Evolutionary conservation across 176 grass and related monocot species (phyloP).

Genomic region (Hordeum marinum): DNA sequence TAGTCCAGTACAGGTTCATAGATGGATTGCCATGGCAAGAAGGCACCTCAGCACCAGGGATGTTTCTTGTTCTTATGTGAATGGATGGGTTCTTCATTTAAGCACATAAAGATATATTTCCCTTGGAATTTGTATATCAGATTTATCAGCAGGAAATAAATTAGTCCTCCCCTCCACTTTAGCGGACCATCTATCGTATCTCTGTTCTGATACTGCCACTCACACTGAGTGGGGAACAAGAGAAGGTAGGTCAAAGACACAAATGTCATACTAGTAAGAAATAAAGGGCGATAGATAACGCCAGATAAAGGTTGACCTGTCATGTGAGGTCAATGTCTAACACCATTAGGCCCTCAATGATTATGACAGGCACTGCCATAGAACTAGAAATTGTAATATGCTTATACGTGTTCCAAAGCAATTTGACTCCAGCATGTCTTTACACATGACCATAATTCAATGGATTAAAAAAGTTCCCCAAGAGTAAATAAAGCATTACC

Average conservation of each 20-base stretch:
- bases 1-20: background rate
- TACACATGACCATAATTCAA: background rate
- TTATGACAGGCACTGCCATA: background rate
- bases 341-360: slow-evolving; percentile 5
- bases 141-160: background rate
- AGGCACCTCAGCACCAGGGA: background rate
- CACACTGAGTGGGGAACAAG: slow-evolving; percentile 4
- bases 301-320: slow-evolving; percentile 8
- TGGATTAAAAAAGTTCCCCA: background rate
- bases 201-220: background rate
- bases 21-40: background rate
- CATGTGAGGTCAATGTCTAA: slow-evolving; percentile 6
- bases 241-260: slow-evolving; percentile 17
- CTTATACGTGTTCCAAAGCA: background rate
- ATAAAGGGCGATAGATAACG: background rate
- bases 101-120: background rate
- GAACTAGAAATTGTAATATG: background rate
- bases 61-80: background rate
- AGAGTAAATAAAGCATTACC: background rate
- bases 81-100: background rate
- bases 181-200: background rate
- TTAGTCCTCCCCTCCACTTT: background rate
- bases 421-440: background rate
- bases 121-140: background rate
- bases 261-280: background rate